Conservation (phyloP, 2,329 filamentous ascomycete genomes). For the Eurotiales sp. region DNA sequence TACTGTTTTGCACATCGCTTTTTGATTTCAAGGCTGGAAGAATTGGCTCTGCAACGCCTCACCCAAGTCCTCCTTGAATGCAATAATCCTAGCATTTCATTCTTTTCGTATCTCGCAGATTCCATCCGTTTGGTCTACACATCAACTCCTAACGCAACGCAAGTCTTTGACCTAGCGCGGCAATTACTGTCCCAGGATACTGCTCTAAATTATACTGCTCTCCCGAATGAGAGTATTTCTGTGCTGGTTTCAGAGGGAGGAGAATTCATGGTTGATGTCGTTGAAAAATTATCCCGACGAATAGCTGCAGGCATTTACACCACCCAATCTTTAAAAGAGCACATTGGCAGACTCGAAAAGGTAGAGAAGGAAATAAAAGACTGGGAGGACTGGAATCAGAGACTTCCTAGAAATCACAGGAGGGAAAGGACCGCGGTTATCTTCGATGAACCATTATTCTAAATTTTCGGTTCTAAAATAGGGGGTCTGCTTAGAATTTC, state of each 20-base stretch:
- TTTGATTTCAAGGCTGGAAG: neutral
- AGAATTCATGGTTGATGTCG: conserved; percentile 1
- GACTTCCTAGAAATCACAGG: too few relatives aligned
- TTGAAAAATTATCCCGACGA: neutral
- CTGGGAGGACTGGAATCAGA: too few relatives aligned
- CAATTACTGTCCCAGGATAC: conserved; percentile 1
- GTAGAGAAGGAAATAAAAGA: too few relatives aligned
- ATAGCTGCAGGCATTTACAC: neutral
- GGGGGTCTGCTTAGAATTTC: too few relatives aligned
- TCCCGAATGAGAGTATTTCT: neutral
- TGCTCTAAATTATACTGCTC: neutral
- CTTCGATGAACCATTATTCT: too few relatives aligned
- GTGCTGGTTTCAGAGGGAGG: neutral
- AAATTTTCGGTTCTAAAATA: too few relatives aligned
- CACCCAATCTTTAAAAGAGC: neutral
- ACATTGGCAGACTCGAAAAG: neutral
- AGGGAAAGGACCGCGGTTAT: too few relatives aligned
- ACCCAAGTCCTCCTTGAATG: neutral
- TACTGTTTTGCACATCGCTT: conserved; percentile 2
- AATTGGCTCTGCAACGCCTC: conserved; percentile 5
- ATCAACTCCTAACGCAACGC: neutral
- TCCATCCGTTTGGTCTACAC: conserved; percentile 1
- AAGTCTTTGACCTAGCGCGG: neutral
- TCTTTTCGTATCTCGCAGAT: neutral
- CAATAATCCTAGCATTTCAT: neutral